phyloP scores from a whole-genome alignment of 2,329 filamentous ascomycete genomes.

The Fusarium brachygibbosum region DNA sequence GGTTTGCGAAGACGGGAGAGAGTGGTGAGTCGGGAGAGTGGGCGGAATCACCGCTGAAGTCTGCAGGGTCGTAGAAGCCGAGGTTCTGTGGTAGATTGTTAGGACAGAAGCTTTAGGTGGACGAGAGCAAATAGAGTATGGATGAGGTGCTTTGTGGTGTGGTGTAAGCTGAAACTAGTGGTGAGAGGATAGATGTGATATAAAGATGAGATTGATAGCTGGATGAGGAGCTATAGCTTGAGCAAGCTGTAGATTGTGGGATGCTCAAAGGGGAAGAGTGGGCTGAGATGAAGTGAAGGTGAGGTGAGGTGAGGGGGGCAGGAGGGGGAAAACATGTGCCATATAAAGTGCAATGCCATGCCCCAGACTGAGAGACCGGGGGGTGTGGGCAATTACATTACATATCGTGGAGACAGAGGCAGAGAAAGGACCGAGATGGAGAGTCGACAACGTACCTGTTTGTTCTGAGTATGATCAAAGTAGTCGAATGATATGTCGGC shows the following conservation, averaged over 20 bases:
- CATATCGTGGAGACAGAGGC: constrained; percentile 8
- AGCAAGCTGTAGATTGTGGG: constrained; percentile 17
- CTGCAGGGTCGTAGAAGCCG: constrained; percentile 48
- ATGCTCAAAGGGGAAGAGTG: constrained; percentile 41
- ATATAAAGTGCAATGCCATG: constrained; percentile 44
- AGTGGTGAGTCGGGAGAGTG: constrained; percentile 49
- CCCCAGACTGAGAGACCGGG: constrained; percentile 40
- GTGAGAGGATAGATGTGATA: constrained; percentile 35
- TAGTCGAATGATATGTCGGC: constrained; percentile 50
- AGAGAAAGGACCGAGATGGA: constrained; percentile 28
- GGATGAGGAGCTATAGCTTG: constrained; percentile 10
- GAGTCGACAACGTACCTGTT: constrained; percentile 45
- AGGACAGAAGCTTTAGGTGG: constrained; percentile 21
- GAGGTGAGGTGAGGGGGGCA: constrained; percentile 42
- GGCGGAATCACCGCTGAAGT: constrained; percentile 49
- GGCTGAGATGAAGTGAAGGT: constrained; percentile 44
- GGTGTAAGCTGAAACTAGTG: constrained; percentile 19
- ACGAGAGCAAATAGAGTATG: background rate
- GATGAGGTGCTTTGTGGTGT: constrained; percentile 42
- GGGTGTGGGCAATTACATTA: constrained; percentile 33
- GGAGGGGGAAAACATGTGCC: constrained; percentile 43
- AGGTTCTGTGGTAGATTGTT: constrained; percentile 42
- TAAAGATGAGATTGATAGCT: constrained; percentile 38
- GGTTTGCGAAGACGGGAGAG: constrained; percentile 47
- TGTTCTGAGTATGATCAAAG: constrained; percentile 48